These are phyloP conservation scores for Gynandropsis gynandra DNA, from an alignment of 345 rosid species.

Conservation along the genomic window DNA sequence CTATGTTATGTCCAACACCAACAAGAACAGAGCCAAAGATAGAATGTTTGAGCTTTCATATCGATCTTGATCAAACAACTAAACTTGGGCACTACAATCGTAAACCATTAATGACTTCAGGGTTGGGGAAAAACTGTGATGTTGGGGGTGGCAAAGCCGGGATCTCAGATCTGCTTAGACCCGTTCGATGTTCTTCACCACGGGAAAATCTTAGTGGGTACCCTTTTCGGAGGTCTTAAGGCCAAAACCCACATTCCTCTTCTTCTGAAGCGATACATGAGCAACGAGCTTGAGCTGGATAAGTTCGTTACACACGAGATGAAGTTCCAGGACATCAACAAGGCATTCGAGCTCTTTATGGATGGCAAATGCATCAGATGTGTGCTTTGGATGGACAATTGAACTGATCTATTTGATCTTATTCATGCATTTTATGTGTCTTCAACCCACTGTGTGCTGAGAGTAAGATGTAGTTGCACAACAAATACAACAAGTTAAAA, in stretches of 20 bases:
- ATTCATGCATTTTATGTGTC: neutral
- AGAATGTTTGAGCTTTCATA: too few species aligned
- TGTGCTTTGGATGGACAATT: conserved; percentile 66
- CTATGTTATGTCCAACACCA: neutral
- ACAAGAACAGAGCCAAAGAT: neutral
- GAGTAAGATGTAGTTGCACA: too few species aligned
- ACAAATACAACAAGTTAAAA: too few species aligned
- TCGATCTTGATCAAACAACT: too few species aligned
- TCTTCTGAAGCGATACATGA: conserved; percentile 53
- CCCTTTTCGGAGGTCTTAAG: conserved; percentile 77
- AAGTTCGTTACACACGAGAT: conserved; percentile 78
- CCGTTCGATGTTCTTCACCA: conserved; percentile 51
- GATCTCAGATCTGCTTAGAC: conserved; percentile 36
- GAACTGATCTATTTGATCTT: conserved; percentile 5
- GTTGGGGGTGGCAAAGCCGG: conserved; percentile 73
- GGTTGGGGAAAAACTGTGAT: conserved; percentile 91
- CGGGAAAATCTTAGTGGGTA: conserved; percentile 52
- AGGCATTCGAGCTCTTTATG: conserved; percentile 52
- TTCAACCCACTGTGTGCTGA: too few species aligned
- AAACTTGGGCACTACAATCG: too few species aligned
- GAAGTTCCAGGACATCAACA: conserved; percentile 60
- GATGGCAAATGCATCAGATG: conserved; percentile 61
- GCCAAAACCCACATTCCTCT: conserved; percentile 75
- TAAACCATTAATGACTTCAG: too few species aligned
- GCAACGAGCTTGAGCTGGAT: conserved; percentile 69